Conservation (phyloP, 2,329 filamentous ascomycete genomes). For the Diaporthe humulicola region DNA sequence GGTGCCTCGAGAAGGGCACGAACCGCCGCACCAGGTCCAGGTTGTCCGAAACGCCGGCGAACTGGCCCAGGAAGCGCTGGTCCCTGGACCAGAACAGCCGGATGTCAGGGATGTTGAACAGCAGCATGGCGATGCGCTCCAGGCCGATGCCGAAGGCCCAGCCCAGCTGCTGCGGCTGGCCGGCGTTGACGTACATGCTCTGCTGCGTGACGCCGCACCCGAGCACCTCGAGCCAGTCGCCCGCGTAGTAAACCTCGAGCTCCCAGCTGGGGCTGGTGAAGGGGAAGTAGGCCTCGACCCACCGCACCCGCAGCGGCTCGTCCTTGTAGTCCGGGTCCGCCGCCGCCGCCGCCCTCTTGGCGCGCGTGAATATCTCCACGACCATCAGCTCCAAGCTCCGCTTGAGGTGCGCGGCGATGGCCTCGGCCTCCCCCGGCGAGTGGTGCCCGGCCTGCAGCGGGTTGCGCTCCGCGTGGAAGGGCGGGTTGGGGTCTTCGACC, state of each 20-base stretch:
- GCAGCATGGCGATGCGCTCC: slow-evolving; percentile 95
- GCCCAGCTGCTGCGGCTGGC: slow-evolving; percentile 80
- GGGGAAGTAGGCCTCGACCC: slow-evolving; percentile 98
- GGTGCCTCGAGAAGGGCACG: slow-evolving; percentile 90
- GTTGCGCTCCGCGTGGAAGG: slow-evolving; percentile 82
- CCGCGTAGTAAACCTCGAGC: slow-evolving; percentile 93
- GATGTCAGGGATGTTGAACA: slow-evolving; percentile 97
- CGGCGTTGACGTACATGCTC: slow-evolving; percentile 81
- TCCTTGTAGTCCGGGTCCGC: slow-evolving; percentile 64
- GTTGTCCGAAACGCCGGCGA: slow-evolving; percentile 71
- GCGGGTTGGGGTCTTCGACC: slow-evolving; percentile 87
- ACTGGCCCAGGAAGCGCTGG: slow-evolving; percentile 87
- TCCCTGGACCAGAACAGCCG: slow-evolving; percentile 96
- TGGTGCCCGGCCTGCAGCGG: slow-evolving; percentile 83
- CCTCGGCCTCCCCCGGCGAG: slow-evolving; percentile 81
- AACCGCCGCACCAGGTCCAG: slow-evolving; percentile 72
- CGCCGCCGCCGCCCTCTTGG: slow-evolving; percentile 73
- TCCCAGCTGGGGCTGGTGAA: slow-evolving; percentile 98
- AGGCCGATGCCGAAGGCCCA: slow-evolving; percentile 98
- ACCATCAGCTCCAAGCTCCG: slow-evolving; percentile 90
- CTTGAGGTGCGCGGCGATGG: slow-evolving; percentile 88
- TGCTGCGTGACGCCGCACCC: slow-evolving; percentile 94
- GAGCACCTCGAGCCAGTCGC: slow-evolving; percentile 95
- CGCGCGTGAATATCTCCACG: slow-evolving; percentile 86
- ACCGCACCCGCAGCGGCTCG: slow-evolving; percentile 87